Percentiles rank a stretch among this genome's conserved stretches.
Conservation (phyloP, 768 basidiomycete genomes). For the Paxillus rubicundulus region DNA sequence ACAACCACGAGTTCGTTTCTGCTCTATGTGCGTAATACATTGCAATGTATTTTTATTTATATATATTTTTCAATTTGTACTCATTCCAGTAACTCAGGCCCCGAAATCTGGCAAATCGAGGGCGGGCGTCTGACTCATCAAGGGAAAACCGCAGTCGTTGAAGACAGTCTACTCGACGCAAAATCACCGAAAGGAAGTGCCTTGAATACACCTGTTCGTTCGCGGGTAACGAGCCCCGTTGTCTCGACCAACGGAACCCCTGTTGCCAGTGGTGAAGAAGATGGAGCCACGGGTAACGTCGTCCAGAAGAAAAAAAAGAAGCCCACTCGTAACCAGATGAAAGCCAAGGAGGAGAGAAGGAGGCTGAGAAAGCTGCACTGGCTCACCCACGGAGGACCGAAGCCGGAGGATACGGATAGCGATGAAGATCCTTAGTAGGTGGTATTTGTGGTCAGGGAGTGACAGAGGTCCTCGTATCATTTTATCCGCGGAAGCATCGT, state of each 20-base stretch:
- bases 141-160: constrained; percentile 83
- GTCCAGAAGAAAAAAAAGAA: constrained; percentile 84
- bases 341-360: constrained; percentile 85
- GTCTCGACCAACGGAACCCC: constrained; percentile 74
- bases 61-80: constrained; percentile 7
- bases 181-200: constrained; percentile 72
- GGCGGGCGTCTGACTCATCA: constrained; percentile 80
- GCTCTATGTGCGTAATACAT: constrained; percentile 63
- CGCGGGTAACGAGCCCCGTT: constrained; percentile 65
- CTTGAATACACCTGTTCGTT: constrained; percentile 66
- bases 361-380: constrained; percentile 76
- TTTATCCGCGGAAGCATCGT: constrained; percentile 24
- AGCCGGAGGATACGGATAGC: constrained; percentile 81
- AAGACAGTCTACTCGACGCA: constrained; percentile 75
- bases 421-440: constrained; percentile 35
- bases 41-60: neutral
- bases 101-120: constrained; percentile 95
- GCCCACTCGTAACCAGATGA: constrained; percentile 82
- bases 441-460: constrained; percentile 5
- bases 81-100: constrained; percentile 45
- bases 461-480: constrained; percentile 19
- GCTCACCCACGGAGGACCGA: constrained; percentile 79
- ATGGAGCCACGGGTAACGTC: constrained; percentile 39
- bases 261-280: constrained; percentile 76
- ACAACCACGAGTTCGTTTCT: constrained; percentile 86